Conservation (phyloP, 257 asterid species). For the Solanum lycopersicoides region DNA sequence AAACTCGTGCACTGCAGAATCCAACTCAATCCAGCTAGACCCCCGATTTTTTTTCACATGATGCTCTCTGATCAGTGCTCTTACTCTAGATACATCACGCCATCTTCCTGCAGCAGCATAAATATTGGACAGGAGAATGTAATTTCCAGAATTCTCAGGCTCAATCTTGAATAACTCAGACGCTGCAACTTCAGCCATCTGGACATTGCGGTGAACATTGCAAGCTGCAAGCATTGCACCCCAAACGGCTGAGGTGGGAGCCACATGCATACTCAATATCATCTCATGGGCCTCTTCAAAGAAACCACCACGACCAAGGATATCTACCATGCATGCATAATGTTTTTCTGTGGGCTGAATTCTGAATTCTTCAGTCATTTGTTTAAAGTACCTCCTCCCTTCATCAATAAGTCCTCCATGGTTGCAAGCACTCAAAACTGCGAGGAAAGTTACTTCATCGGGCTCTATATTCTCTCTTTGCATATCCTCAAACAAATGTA, state of each 20-base stretch:
- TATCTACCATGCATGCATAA: slow-evolving; percentile 5
- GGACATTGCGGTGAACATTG: not conserved
- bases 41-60: not conserved
- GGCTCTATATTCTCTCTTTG: slow-evolving; percentile 2
- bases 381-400: slow-evolving; percentile 3
- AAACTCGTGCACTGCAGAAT: slow-evolving; percentile 6
- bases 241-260: not conserved
- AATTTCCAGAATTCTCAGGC: slow-evolving; percentile 8
- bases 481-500: not conserved
- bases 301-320: slow-evolving; percentile 2
- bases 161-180: slow-evolving; percentile 4
- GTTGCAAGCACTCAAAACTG: slow-evolving; percentile 3
- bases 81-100: slow-evolving; percentile 4
- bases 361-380: not conserved
- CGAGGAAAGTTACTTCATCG: slow-evolving; percentile 9
- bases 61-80: not conserved
- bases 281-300: not conserved
- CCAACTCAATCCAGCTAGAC: slow-evolving; percentile 10
- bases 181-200: slow-evolving; percentile 9
- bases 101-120: slow-evolving; percentile 2
- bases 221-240: slow-evolving; percentile 5
- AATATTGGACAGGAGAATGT: not conserved
- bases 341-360: slow-evolving; percentile 4
- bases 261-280: not conserved
- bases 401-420: slow-evolving; percentile 1